A percentile compares a stretch with the other conserved stretches of the same genome.
Conservation (phyloP, 164 flowering plant genomes). For the Vitis vinifera region ASM3070453v1 NC_081816.1:22982501-22983000, state of each 20-base stretch:
- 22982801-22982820: no score
- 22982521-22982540: slow-evolving; percentile 37
- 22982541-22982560: slow-evolving; percentile 68
- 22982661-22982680: slow-evolving; percentile 85
- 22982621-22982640: slow-evolving; percentile 78
- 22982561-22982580: slow-evolving; percentile 73
- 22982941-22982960: no score
- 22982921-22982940: no score
- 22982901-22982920: no score
- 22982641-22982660: slow-evolving; percentile 62
- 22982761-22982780: slow-evolving; percentile 52
- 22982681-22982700: slow-evolving; percentile 81
- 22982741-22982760: slow-evolving; percentile 92
- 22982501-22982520: not conserved
- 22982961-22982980: no score
- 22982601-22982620: slow-evolving; percentile 64
- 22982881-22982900: no score
- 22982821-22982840: no score
- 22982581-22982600: slow-evolving; percentile 78
- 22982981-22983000: no score
- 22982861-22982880: no score
- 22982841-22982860: no score
- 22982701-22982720: slow-evolving; percentile 81
- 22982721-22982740: slow-evolving; percentile 93
- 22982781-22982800: not conserved